Evolutionary conservation across 2,329 filamentous ascomycete genomes (phyloP).

Genomic region (Cadophora gregata): DNA sequence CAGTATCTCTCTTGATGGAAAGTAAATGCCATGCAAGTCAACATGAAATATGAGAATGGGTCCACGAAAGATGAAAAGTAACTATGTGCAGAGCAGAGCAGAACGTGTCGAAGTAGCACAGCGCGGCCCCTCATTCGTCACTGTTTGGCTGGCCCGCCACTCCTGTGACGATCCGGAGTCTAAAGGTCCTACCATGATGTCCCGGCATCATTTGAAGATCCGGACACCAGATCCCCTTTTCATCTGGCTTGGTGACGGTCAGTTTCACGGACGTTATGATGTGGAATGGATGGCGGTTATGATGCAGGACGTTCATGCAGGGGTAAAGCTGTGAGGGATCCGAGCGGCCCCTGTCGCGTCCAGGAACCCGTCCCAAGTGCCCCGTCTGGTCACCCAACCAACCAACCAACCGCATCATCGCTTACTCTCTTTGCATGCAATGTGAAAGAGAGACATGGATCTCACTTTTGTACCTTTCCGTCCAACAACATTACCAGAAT

Average conservation of each 20-base stretch:
- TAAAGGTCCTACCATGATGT: neutral
- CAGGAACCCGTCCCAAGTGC: constrained; percentile 1
- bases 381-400: constrained; percentile 10
- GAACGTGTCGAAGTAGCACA: neutral
- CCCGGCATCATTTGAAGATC: neutral
- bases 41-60: neutral
- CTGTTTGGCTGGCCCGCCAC: neutral
- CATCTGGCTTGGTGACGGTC: neutral
- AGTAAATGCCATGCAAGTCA: neutral
- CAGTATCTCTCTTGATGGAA: neutral
- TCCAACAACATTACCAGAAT: neutral
- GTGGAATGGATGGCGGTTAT: neutral
- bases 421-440: neutral
- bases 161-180: constrained; percentile 11
- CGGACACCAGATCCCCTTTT: neutral
- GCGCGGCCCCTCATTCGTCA: constrained; percentile 1
- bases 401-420: constrained; percentile 13
- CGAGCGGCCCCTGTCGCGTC: constrained; percentile 13
- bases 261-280: constrained; percentile 9
- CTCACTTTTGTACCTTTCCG: neutral
- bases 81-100: neutral
- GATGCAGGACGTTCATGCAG: constrained; percentile 13
- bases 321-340: neutral
- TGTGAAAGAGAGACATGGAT: constrained; percentile 12
- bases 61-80: neutral